These are phyloP conservation scores for Yarrowia sp. DNA, from an alignment of 805 yeast species.

Conservation along the genomic window DNA sequence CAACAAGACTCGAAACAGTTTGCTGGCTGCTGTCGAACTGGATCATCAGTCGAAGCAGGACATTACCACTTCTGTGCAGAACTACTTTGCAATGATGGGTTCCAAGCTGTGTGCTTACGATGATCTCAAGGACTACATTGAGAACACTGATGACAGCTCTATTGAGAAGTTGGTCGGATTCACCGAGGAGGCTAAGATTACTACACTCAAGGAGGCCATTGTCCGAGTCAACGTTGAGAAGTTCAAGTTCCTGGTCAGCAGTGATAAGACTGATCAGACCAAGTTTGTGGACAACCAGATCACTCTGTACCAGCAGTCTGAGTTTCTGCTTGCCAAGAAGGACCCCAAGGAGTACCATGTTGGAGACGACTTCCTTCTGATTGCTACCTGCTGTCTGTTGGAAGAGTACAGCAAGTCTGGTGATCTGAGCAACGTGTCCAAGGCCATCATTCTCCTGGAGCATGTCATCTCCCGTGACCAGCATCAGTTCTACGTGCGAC, in stretches of 20 bases:
- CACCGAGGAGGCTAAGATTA: neutral
- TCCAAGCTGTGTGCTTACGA: slow-evolving; percentile 68
- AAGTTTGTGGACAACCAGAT: slow-evolving; percentile 51
- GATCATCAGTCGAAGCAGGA: slow-evolving; percentile 5
- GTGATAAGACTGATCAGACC: neutral
- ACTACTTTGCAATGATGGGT: slow-evolving; percentile 58
- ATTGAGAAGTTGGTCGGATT: neutral
- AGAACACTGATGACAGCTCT: neutral
- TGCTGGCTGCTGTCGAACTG: slow-evolving; percentile 60
- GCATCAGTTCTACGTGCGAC: slow-evolving; percentile 72
- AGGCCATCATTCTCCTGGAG: slow-evolving; percentile 65
- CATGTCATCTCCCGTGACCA: slow-evolving; percentile 61
- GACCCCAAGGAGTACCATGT: slow-evolving; percentile 72
- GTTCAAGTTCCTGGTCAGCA: neutral
- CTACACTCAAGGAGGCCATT: slow-evolving; percentile 6
- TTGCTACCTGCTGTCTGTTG: slow-evolving; percentile 56
- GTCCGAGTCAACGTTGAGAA: slow-evolving; percentile 20
- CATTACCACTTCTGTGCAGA: slow-evolving; percentile 43
- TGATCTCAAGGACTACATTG: slow-evolving; percentile 58
- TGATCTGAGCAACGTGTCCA: slow-evolving; percentile 47
- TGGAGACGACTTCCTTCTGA: slow-evolving; percentile 69
- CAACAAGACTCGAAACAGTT: slow-evolving; percentile 61
- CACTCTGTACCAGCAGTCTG: slow-evolving; percentile 53
- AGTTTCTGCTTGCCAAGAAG: slow-evolving; percentile 52
- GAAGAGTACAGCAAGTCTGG: slow-evolving; percentile 41